Percentiles rank a stretch among this genome's conserved stretches.
Conservation (phyloP, 257 asterid species). For the Salvia miltiorrhiza region DNA sequence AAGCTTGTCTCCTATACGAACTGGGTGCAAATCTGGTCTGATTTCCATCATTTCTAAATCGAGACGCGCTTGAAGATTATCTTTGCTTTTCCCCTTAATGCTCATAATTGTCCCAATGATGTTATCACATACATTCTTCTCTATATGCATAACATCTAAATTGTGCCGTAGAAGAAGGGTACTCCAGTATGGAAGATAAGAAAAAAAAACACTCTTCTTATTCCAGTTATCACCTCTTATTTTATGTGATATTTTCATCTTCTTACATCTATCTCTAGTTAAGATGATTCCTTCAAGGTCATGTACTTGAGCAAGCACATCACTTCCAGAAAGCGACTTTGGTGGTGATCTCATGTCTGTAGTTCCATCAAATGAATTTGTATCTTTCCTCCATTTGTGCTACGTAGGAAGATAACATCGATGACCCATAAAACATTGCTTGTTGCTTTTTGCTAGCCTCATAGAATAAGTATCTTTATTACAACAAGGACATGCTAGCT, state of each 20-base stretch:
- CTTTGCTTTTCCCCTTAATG: not conserved
- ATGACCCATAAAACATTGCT: not conserved
- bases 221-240: conserved; percentile 2
- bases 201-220: not conserved
- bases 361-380: not conserved
- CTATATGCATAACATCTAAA: not conserved
- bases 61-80: not conserved
- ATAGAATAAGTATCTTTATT: not conserved
- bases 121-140: not conserved
- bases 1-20: not conserved
- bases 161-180: not conserved
- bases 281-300: not conserved
- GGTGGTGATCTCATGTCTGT: not conserved
- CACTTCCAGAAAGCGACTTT: not conserved
- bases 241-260: not conserved
- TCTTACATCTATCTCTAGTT: not conserved
- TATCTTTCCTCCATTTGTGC: not conserved
- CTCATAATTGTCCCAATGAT: not conserved
- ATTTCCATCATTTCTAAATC: not conserved
- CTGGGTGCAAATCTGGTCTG: not conserved
- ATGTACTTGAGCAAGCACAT: too few species aligned
- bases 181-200: not conserved
- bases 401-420: not conserved
- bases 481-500: not conserved
- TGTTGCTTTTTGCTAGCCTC: not conserved